Evolutionary conservation across 2,329 filamentous ascomycete species (phyloP), one percentile per base, ranked within the genome.

Genomic region (Dothideomycetes sp.): DNA sequence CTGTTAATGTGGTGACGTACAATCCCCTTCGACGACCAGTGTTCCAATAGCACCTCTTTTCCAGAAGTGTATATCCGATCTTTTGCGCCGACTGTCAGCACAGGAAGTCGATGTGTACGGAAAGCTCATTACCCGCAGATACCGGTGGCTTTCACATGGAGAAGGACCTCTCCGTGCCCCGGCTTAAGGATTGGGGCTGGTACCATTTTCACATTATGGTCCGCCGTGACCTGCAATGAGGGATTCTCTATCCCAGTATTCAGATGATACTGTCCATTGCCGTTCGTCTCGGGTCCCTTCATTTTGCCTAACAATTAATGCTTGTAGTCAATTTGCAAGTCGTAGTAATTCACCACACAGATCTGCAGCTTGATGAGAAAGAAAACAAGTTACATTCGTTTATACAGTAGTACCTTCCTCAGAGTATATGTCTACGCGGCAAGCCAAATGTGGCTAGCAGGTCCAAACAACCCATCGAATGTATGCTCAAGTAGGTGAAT

Each of bases 51-150:
- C 59, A n/a, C 77, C 77, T 0, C 66, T 62, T 49, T 77, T 77
- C 77, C 77, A 82, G 49, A 81, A 78, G 53, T 82, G 78, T 45
- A 82, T 70, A 48, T 82, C 77, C 1, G 77, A 76, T 67, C 77
- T 37, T 47, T 34, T 5, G 12, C 16, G 7, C 32, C 7, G 7
- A 27, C 22, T 7, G 12, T 27, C 22, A 27, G 22, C 12, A 27
- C 7, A 7, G 7, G 22, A 27, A 12, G n/a, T n/a, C 22, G 12
- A 27, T 27, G 22, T 27, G 7, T 27, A 11, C 10, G 19, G 14
- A 14, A 24, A 3, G 16, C 3, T 22, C 4, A 37, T 31, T 69
- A 89, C 77, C 89, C 89, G 70, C 91, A 96, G 54, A 96, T 96
- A 40, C 91, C 91, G 4, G 89, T 95, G 64, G 84, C 93, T 63